Evolutionary conservation across 129 eudicot species (phyloP).

Genomic region (Glebionis coronaria): DNA sequence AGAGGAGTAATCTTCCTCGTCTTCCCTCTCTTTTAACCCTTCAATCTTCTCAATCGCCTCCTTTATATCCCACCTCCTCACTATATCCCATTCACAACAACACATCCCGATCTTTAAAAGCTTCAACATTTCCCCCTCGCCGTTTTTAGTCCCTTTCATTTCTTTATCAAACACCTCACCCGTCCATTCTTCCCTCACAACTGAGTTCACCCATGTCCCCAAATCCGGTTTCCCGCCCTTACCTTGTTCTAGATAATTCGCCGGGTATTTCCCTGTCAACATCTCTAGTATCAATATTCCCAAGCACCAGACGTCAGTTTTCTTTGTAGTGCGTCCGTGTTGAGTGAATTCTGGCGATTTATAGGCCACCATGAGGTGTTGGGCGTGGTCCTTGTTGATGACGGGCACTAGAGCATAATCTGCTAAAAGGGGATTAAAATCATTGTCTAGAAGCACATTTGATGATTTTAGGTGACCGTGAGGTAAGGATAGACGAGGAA

Average conservation of each 20-base stretch:
- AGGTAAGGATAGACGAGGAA: slow-evolving; percentile 50
- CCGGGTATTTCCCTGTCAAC: slow-evolving; percentile 52
- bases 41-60: slow-evolving; percentile 45
- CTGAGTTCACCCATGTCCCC: slow-evolving; percentile 50
- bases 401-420: slow-evolving; percentile 56
- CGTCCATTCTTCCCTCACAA: slow-evolving; percentile 52
- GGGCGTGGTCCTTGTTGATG: slow-evolving; percentile 49
- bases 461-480: slow-evolving; percentile 82
- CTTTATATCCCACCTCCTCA: slow-evolving; percentile 44
- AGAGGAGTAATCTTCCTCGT: slow-evolving; percentile 36
- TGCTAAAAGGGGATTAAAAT: slow-evolving; percentile 39
- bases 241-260: slow-evolving; percentile 45
- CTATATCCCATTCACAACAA: slow-evolving; percentile 50
- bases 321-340: slow-evolving; percentile 35
- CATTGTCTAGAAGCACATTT: slow-evolving; percentile 44
- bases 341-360: slow-evolving; percentile 61
- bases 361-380: slow-evolving; percentile 54
- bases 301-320: slow-evolving; percentile 64
- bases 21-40: slow-evolving; percentile 47
- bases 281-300: slow-evolving; percentile 62
- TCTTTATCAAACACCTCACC: slow-evolving; percentile 57
- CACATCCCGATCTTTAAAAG: slow-evolving; percentile 52
- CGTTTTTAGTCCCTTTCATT: slow-evolving; percentile 34
- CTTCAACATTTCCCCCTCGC: slow-evolving; percentile 49
- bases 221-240: slow-evolving; percentile 43